A percentile compares a stretch with the other conserved stretches of the same genome.
phyloP scores from a whole-genome alignment of 345 rosid genomes.

The Combretum micranthum region DNA sequence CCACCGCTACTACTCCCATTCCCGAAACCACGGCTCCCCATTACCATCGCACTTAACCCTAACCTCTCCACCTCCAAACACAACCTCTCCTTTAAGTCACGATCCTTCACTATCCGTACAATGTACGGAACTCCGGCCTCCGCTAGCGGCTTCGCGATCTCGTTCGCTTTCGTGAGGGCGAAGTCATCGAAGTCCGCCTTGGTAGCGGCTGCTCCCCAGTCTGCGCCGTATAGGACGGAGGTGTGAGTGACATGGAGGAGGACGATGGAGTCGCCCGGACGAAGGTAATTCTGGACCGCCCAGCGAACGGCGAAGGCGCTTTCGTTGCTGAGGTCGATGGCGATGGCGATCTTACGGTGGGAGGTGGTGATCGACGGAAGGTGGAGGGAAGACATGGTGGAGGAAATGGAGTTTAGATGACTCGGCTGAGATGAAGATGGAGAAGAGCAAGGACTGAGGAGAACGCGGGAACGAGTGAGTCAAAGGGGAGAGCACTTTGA shows the following conservation, averaged over 20 bases:
- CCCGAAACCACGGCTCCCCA: conserved; percentile 90
- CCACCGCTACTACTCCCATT: too few species aligned
- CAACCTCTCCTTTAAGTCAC: conserved; percentile 81
- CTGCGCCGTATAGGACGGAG: conserved; percentile 59
- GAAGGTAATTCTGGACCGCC: conserved; percentile 62
- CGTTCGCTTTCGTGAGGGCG: conserved; percentile 45
- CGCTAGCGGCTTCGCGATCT: conserved; percentile 64
- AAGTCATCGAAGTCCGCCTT: conserved; percentile 59
- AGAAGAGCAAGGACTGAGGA: too few species aligned
- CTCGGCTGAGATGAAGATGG: neutral
- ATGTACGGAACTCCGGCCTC: conserved; percentile 59
- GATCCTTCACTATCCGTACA: conserved; percentile 80
- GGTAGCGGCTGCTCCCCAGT: conserved; percentile 43
- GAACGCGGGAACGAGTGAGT: too few species aligned
- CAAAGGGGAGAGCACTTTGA: too few species aligned
- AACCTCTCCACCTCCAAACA: conserved; percentile 88
- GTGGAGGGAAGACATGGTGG: conserved; percentile 21
- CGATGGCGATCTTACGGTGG: conserved; percentile 55
- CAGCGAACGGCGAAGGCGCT: conserved; percentile 61
- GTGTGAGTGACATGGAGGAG: conserved; percentile 62
- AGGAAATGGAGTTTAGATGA: conserved; percentile 14
- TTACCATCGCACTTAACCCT: conserved; percentile 67
- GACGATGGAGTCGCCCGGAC: conserved; percentile 52
- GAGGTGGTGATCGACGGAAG: conserved; percentile 29
- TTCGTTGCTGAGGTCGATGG: conserved; percentile 68